Base-by-base conservation (phyloP, 176 grass and related monocot species). In the Paspalum vaginatum region DNA sequence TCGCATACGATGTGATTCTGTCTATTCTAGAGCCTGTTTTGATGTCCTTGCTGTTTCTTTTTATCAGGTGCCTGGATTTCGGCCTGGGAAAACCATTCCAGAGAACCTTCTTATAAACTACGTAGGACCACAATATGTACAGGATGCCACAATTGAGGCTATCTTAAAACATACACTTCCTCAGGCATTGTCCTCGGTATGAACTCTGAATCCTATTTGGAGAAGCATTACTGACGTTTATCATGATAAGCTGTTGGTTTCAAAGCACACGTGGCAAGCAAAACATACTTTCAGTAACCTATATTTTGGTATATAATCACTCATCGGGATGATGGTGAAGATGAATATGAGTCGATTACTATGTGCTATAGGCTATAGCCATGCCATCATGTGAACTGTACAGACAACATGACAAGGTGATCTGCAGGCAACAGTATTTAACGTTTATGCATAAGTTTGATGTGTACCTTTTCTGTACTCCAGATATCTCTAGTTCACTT, bases 1-100 rank as follows among this genome's bases (percentile, higher is more conserved):
- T 22, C 0, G 24, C 32, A 72, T 26, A 68, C 5, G 43, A 46
- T 47, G 16, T 40, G 8, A 10, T 46, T 9, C 38, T 58, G 18
- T 70, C 68, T 55, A 68, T 52, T 56, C 8, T 65, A 37, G 63
- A 64, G 17, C n/a, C 49, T 70, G 37, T 67, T 18, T 46, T 89
- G 41, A 82, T 74, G 9, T 15, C 44, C 32, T 3, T 81, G 62
- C 11, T 89, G 3, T 80, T 80, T 32, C 62, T 47, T 80, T 17
- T 85, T 76, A 15, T 82, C 84, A 98, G 96, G 79, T 95, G 83
- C 92, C 90, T 84, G 96, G 96, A 80, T 98, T 98, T 91, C 90
- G 90, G 32, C 86, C 90, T 16, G 92, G 92, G 61, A 87, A 95
- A 50, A 75, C 68, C 61, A 53, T 98, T 77, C 92, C 92, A 76